Conservation (phyloP, 345 rosid genomes). For the Psidium friedrichsthalianum region DNA sequence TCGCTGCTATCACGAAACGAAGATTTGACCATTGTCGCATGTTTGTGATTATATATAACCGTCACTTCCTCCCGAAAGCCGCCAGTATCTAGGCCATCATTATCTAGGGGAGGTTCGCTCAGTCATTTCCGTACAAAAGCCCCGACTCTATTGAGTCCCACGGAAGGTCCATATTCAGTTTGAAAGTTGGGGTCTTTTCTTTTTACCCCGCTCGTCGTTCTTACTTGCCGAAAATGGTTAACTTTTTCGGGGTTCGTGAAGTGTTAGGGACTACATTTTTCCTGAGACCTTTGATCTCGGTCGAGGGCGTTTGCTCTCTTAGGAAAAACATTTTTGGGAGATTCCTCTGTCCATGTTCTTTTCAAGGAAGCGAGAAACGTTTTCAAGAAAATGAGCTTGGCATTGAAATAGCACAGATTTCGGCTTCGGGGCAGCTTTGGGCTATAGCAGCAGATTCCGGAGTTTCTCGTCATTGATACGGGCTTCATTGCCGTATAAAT, state of each 20-base stretch:
- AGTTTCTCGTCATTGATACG: conserved; percentile 86
- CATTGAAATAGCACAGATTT: conserved; percentile 60
- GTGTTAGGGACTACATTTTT: neutral
- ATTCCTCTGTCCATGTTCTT: conserved; percentile 20
- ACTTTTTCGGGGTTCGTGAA: neutral
- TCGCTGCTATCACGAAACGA: neutral
- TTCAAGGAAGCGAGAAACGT: conserved; percentile 24
- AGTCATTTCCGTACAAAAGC: neutral
- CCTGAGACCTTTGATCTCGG: neutral
- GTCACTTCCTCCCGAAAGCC: neutral
- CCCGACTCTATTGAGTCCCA: neutral
- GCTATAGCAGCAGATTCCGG: conserved; percentile 86
- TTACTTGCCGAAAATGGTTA: neutral
- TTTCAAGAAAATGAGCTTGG: conserved; percentile 64
- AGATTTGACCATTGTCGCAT: neutral
- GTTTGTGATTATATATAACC: neutral
- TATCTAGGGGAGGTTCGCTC: neutral
- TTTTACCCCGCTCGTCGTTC: neutral
- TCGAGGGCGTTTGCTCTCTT: conserved; percentile 3
- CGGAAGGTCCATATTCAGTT: neutral
- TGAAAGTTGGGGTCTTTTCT: neutral
- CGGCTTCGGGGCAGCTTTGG: conserved; percentile 86
- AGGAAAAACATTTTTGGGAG: conserved; percentile 5
- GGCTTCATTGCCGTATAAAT: conserved; percentile 90
- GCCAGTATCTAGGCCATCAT: neutral